Evolutionary conservation across 306 rosid species (phyloP).

Genomic region (Prosopis cineraria): DNA sequence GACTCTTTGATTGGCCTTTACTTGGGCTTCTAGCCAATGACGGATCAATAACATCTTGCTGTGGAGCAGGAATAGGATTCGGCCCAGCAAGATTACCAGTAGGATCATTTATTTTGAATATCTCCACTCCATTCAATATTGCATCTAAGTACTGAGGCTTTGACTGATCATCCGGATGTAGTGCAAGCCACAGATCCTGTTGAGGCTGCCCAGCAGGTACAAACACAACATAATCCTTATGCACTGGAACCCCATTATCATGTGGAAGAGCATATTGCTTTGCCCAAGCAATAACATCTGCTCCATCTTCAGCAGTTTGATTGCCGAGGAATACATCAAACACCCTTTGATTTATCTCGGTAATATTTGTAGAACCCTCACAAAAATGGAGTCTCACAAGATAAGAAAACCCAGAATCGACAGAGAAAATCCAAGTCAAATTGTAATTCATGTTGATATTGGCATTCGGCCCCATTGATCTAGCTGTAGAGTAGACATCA

Average conservation of each 20-base stretch:
- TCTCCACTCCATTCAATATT: conserved; percentile 84
- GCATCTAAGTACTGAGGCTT: conserved; percentile 53
- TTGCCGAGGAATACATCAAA: conserved; percentile 66
- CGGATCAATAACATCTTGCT: conserved; percentile 54
- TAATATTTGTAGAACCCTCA: conserved; percentile 54
- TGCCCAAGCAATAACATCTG: conserved; percentile 62
- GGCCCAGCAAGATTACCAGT: conserved; percentile 73
- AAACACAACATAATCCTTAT: conserved; percentile 61
- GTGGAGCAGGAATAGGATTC: conserved; percentile 70
- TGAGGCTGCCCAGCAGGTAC: conserved; percentile 69
- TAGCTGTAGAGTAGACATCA: conserved; percentile 72
- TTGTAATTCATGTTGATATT: conserved; percentile 66
- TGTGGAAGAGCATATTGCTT: not conserved
- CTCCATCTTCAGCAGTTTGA: conserved; percentile 56
- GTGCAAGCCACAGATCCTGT: conserved; percentile 72
- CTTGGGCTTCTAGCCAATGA: conserved; percentile 48
- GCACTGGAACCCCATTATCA: conserved; percentile 53
- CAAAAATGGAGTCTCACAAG: conserved; percentile 94
- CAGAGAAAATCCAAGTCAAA: conserved; percentile 75
- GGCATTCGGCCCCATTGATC: conserved; percentile 79
- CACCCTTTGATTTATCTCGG: conserved; percentile 56
- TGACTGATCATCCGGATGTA: conserved; percentile 50
- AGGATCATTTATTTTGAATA: conserved; percentile 69
- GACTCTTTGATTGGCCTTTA: conserved; percentile 58
- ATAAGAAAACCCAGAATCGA: conserved; percentile 79